Evolutionary conservation across 768 basidiomycete species (phyloP).

Genomic region (Crassisporium funariophilum): DNA sequence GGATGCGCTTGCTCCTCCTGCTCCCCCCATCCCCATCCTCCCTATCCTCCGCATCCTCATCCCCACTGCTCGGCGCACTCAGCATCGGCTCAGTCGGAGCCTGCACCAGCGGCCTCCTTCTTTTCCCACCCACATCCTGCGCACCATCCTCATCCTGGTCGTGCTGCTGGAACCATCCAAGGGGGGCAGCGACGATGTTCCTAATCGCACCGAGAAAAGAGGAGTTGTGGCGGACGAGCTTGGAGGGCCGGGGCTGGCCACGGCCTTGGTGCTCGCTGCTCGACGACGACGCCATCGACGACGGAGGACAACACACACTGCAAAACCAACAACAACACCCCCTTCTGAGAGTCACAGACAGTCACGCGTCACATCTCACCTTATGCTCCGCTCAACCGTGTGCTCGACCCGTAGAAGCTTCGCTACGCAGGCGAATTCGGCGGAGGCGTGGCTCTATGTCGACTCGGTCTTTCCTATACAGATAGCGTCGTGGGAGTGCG

Average conservation of each 20-base stretch:
- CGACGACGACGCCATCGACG: conserved; percentile 38
- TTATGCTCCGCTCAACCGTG: conserved; percentile 15
- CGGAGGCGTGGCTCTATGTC: conserved; percentile 68
- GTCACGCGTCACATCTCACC: conserved; percentile 22
- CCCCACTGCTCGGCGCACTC: not conserved
- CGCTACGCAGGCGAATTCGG: no score
- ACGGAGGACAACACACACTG: conserved; percentile 29
- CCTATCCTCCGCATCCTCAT: conserved; percentile 16
- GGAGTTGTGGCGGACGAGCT: conserved; percentile 52
- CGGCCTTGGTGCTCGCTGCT: conserved; percentile 28
- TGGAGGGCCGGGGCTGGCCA: conserved; percentile 30
- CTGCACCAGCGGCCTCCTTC: conserved; percentile 44
- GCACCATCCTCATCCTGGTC: conserved; percentile 53
- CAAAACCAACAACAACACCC: conserved; percentile 3
- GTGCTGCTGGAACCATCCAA: conserved; percentile 60
- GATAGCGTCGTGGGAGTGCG: conserved; percentile 74
- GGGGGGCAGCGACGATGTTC: conserved; percentile 65
- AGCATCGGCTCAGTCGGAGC: conserved; percentile 26
- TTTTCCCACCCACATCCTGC: conserved; percentile 56
- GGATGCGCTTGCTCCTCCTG: conserved; percentile 52
- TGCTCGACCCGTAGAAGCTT: no score
- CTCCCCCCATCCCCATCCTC: conserved; percentile 34
- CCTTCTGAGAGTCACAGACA: conserved; percentile 15
- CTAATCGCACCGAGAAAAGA: conserved; percentile 66
- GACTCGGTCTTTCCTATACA: conserved; percentile 80